Base-by-base conservation (phyloP, 1,284 basidiomycete species). In the Nidula niveotomentosa region DNA sequence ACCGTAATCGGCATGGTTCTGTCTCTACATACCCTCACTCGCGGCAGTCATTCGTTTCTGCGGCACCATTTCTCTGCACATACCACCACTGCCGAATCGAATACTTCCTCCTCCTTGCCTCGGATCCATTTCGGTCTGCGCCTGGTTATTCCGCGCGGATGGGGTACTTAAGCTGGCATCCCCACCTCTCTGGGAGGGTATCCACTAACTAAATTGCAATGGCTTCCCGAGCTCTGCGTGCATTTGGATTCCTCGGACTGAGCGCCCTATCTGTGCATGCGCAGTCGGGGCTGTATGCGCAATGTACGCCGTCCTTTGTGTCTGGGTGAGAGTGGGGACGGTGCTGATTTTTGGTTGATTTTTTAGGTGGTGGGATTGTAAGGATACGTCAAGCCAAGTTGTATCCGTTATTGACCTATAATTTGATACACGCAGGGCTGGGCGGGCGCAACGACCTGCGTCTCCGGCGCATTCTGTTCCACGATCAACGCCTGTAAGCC, bases 391-490 rank as follows among this genome's bases (percentile, higher is more conserved):
- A 9, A 44, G 41, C 33, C 33, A 36, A 17, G 39, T 41, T 39
- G 34, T 37, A 1, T 13, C 10, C n/a, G 17, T 6, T 17, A 34
- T 23, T 37, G 15, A 41, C 12, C 9, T 15, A 10, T 34, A 23
- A 49, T 37, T 51, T 34, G 13, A 36, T 30, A n/a, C 41, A 35
- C 39, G 8, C 36, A 66, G 74, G 71, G 70, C 8, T 77, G 73
- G 72, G 58, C 69, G 10, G 76, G 76, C 6, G 60, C 66, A 41
- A 77, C 75, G 2, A 72, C 73, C 33, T 78, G 76, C 53, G 74
- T 65, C 2, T 54, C 71, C 12, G 74, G 73, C 5, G 58, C 72
- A 8, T 62, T 66, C 6, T 78, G 76, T 56, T 70, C 65, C 60
- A 67, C 60, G n/a, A 65, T 54, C 56, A 69, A 65, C 53, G 49